phyloP scores from a whole-genome alignment of 805 yeast genomes.

The Candida andamanensis region DNA sequence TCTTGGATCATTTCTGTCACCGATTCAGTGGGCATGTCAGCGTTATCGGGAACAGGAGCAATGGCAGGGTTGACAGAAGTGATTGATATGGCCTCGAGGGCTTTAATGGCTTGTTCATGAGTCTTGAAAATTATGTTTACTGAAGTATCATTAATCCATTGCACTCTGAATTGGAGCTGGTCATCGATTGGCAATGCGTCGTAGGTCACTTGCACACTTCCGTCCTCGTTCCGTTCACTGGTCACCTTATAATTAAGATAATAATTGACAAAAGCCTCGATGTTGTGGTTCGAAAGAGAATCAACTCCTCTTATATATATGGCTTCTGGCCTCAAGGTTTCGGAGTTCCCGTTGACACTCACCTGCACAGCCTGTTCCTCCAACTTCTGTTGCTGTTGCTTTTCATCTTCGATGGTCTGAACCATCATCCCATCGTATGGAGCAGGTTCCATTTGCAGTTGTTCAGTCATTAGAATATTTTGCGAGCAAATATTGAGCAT shows the following conservation, averaged over 20 bases:
- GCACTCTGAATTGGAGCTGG: slow-evolving; percentile 39
- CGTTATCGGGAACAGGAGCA: slow-evolving; percentile 6
- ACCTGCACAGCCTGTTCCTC: slow-evolving; percentile 31
- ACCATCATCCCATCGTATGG: slow-evolving; percentile 42
- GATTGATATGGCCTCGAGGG: slow-evolving; percentile 31
- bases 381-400: slow-evolving; percentile 24
- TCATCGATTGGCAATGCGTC: slow-evolving; percentile 21
- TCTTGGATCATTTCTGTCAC: slow-evolving; percentile 27
- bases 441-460: too few relatives aligned
- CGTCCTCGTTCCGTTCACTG: slow-evolving; percentile 12
- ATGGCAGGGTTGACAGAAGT: slow-evolving; percentile 13
- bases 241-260: slow-evolving; percentile 31
- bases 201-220: slow-evolving; percentile 12
- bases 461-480: neutral
- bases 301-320: slow-evolving; percentile 58
- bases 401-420: slow-evolving; percentile 35
- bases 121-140: slow-evolving; percentile 51
- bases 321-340: slow-evolving; percentile 41
- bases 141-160: slow-evolving; percentile 65
- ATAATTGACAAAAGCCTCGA: slow-evolving; percentile 50
- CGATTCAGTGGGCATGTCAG: slow-evolving; percentile 14
- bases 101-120: slow-evolving; percentile 35
- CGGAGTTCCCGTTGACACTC: slow-evolving; percentile 23
- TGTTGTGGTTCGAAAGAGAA: slow-evolving; percentile 53
- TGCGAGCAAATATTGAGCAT: neutral